A percentile compares a stretch with the other conserved stretches of the same genome.
Conservation (phyloP, 768 basidiomycete genomes). For the Xerocomellus dryophilus region DNA sequence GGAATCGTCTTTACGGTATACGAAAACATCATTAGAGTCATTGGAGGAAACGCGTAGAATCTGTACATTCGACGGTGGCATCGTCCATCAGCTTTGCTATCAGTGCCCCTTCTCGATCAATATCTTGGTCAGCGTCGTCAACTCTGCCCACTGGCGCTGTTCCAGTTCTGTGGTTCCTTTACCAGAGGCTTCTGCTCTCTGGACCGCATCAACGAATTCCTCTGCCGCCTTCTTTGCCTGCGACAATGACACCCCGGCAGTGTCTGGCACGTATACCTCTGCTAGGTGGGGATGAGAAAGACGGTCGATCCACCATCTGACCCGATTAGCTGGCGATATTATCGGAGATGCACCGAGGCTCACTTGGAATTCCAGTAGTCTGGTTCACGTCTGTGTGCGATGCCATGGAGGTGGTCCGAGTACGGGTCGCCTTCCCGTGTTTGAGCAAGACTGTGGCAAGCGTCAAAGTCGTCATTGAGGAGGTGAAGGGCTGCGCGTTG, state of each 20-base stretch:
- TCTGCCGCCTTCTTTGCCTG: neutral
- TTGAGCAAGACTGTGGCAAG: conserved; percentile 20
- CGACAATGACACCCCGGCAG: neutral
- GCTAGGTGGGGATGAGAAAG: conserved; percentile 14
- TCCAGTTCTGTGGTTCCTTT: conserved; percentile 15
- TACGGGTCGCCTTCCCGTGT: conserved; percentile 21
- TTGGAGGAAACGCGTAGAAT: conserved; percentile 30
- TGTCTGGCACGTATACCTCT: conserved; percentile 15
- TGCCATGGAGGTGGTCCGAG: conserved; percentile 19
- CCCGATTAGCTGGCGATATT: neutral
- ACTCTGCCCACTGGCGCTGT: conserved; percentile 18
- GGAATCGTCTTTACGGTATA: conserved; percentile 93
- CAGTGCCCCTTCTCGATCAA: conserved; percentile 5
- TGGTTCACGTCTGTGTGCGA: conserved; percentile 16
- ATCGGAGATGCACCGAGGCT: too few species aligned
- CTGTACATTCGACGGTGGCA: neutral
- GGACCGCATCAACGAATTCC: conserved; percentile 13
- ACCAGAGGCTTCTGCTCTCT: conserved; percentile 10
- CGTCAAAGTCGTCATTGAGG: neutral
- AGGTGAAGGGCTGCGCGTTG: conserved; percentile 14
- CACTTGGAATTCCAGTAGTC: conserved; percentile 7
- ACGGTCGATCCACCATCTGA: conserved; percentile 19
- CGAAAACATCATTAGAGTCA: conserved; percentile 69
- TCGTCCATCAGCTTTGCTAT: neutral
- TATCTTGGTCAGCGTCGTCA: conserved; percentile 18